Base-by-base conservation (phyloP, 2,329 filamentous ascomycete genomes). In the Cladorrhinum sp. region DNA sequence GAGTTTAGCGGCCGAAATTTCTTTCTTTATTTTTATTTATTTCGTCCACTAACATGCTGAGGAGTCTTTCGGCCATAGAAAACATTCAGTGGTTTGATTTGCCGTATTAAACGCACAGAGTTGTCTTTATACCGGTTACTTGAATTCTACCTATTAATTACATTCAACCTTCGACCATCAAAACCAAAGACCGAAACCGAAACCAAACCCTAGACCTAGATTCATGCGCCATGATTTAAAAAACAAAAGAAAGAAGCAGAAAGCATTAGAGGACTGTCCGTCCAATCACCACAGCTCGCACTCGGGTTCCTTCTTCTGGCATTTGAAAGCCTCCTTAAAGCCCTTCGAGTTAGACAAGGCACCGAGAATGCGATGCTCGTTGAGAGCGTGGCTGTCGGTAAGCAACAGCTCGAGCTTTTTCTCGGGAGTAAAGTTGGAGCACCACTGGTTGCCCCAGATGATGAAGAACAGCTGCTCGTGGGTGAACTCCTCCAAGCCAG, bases 391-490 rank as follows among this genome's bases (percentile, higher is more conserved):
- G 0, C 82, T 81, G 68, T 91, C 32, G 2, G 32, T 86, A 0
- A 78, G 82, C 54, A 90, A 82, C 1, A 78, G 74, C 57, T 79
- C 86, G 78, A n/a, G 29, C 29, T 5, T 83, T 82, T 80, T 76
- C 65, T 85, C 85, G 62, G 83, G 81, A 5, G 83, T 80, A 2
- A 75, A 81, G 76, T 88, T 88, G 36, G 83, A 81, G 70, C 89
- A 91, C 86, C 86, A 90, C 74, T 79, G 81, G 65, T 85, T 86
- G 2, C 77, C 81, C 69, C 84, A 90, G 1, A 81, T 81, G 29
- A 90, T 77, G 68, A 89, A 90, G 75, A 90, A 91, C 3, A 90
- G 72, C 71, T 90, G 86, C 63, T 89, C 86, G 62, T 87, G 84
- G 0, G 82, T 83, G 63, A 90, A 90, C 20, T 75, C 65, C 3